Conservation (phyloP, 345 rosid genomes). For the Boechera stricta region DNA sequence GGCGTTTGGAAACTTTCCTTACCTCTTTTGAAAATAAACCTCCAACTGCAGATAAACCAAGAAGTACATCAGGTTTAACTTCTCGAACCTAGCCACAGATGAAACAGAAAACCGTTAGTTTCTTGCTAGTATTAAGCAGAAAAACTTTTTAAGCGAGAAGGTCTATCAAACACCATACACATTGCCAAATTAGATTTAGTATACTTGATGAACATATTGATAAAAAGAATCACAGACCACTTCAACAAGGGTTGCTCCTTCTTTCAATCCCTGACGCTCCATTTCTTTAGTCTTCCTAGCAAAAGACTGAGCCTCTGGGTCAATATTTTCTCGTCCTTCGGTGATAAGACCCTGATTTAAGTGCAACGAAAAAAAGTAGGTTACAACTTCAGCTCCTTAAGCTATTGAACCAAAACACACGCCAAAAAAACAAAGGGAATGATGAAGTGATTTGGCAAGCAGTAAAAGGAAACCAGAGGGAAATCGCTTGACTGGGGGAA, state of each 20-base stretch:
- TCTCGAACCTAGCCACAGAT: conserved; percentile 68
- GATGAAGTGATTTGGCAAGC: conserved; percentile 7
- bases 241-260: conserved; percentile 87
- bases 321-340: conserved; percentile 75
- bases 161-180: conserved; percentile 18
- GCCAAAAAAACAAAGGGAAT: conserved; percentile 29
- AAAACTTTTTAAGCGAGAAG: not conserved
- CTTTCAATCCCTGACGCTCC: conserved; percentile 84
- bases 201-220: conserved; percentile 6
- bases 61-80: conserved; percentile 98
- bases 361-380: conserved; percentile 37
- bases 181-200: conserved; percentile 21
- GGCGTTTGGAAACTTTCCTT: conserved; percentile 26
- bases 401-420: conserved; percentile 55
- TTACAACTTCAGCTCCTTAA: conserved; percentile 31
- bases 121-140: conserved; percentile 12
- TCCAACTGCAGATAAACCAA: conserved; percentile 99
- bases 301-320: conserved; percentile 82
- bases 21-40: conserved; percentile 98
- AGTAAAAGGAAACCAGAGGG: conserved; percentile 4
- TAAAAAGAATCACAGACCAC: conserved; percentile 60
- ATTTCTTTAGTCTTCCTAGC: conserved; percentile 80
- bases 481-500: not conserved
- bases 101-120: conserved; percentile 34
- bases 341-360: conserved; percentile 83